Evolutionary conservation across 2,329 filamentous ascomycete genomes (phyloP).

Genomic region (Pestalotiopsis sp.): DNA sequence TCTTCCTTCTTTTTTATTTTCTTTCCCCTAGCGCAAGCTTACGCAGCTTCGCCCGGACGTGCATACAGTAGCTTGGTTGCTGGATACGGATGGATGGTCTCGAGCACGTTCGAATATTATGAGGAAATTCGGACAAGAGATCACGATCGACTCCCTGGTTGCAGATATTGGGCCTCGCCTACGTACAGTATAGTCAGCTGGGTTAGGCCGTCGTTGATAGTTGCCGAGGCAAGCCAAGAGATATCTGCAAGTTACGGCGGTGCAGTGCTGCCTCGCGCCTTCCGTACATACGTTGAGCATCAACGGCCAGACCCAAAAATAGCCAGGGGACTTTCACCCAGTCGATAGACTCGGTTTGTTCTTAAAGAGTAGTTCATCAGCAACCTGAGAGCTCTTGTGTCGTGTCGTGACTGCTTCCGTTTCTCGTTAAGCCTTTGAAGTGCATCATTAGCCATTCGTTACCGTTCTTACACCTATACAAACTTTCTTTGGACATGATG

Average conservation of each 20-base stretch:
- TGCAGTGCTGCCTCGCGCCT: neutral
- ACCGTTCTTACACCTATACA: neutral
- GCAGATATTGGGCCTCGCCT: neutral
- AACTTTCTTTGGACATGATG: neutral
- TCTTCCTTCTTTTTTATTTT: neutral
- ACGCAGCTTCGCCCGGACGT: neutral
- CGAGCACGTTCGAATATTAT: neutral
- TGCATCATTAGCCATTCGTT: neutral
- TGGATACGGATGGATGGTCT: neutral
- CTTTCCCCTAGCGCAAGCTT: neutral
- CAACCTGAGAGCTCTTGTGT: neutral
- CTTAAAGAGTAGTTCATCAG: neutral
- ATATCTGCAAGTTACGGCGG: neutral
- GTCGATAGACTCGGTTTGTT: neutral
- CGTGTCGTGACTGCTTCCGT: neutral
- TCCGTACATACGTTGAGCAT: neutral
- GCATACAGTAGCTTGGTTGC: neutral
- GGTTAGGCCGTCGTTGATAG: too few relatives aligned
- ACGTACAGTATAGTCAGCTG: neutral
- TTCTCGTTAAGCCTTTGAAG: neutral
- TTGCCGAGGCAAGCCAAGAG: neutral
- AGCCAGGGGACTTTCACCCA: neutral
- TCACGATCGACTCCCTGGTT: conserved; percentile 1
- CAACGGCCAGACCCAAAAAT: neutral
- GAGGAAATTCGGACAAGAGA: neutral